A percentile compares a stretch with the other conserved stretches of the same genome.
These are phyloP conservation scores for Calonectria pseudoreteaudii DNA, from an alignment of 2,329 filamentous ascomycete genomes.

Conservation along the genomic window DNA sequence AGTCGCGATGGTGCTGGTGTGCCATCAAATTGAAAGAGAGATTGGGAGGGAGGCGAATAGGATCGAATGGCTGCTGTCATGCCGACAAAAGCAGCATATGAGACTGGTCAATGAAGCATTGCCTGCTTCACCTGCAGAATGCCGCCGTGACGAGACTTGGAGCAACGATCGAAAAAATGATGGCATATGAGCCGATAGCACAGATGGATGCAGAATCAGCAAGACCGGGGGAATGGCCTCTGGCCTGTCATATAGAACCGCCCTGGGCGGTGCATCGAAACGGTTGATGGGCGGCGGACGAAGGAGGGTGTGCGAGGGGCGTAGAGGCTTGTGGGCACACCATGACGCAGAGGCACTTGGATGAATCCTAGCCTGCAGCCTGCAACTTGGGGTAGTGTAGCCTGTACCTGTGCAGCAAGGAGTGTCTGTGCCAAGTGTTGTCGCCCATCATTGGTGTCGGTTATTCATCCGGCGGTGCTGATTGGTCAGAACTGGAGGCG, in stretches of 20 bases:
- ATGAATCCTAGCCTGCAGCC: neutral
- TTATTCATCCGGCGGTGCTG: neutral
- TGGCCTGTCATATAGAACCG: neutral
- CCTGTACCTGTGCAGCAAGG: neutral
- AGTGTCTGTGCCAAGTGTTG: neutral
- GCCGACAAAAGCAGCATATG: neutral
- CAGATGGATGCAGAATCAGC: neutral
- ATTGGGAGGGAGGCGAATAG: neutral
- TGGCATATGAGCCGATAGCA: neutral
- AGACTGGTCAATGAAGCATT: neutral
- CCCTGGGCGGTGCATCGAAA: neutral
- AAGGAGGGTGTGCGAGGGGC: neutral
- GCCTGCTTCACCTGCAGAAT: neutral
- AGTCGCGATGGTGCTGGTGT: neutral
- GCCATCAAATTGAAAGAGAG: neutral
- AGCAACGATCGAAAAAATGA: neutral
- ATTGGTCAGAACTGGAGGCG: neutral
- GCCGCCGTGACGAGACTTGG: neutral
- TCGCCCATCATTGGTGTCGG: neutral
- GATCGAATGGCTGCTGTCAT: neutral
- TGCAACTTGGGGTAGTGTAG: neutral
- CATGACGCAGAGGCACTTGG: neutral
- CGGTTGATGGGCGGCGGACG: neutral
- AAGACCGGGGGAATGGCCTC: neutral
- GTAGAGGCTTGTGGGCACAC: neutral